phyloP scores from a whole-genome alignment of 192 early-diverging fungal genomes.

The Coemansia sp. region DNA sequence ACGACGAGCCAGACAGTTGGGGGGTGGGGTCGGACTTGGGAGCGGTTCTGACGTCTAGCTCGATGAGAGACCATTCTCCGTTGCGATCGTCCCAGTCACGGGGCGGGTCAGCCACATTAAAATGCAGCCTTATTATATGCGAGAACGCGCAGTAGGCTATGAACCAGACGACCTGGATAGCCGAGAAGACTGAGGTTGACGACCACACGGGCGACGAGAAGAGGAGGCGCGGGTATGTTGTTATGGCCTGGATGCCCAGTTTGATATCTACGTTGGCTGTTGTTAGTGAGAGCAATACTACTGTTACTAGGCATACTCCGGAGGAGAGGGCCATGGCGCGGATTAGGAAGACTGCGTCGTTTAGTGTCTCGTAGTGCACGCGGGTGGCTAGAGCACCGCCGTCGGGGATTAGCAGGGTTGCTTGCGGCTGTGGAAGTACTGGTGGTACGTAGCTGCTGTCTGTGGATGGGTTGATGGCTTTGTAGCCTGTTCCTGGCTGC shows the following conservation, averaged over 20 bases:
- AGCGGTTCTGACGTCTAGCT: constrained; percentile 36
- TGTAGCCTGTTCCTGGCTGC: neutral
- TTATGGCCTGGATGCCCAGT: constrained; percentile 35
- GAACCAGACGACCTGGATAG: constrained; percentile 51
- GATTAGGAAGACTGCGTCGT: constrained; percentile 50
- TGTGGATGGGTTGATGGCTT: neutral
- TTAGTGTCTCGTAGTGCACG: constrained; percentile 51
- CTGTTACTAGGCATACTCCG: constrained; percentile 28
- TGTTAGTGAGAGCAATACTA: constrained; percentile 40
- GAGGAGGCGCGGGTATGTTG: constrained; percentile 47
- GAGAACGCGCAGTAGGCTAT: constrained; percentile 49
- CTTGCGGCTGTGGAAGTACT: constrained; percentile 24
- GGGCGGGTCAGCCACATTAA: constrained; percentile 50
- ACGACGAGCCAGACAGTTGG: neutral
- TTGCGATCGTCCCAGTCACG: constrained; percentile 53
- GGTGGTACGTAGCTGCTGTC: neutral
- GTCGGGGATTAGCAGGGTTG: constrained; percentile 47
- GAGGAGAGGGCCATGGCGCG: constrained; percentile 32
- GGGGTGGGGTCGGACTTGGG: constrained; percentile 16
- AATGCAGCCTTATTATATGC: constrained; percentile 41
- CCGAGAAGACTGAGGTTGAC: constrained; percentile 47
- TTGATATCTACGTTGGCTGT: constrained; percentile 45
- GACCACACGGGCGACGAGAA: constrained; percentile 50
- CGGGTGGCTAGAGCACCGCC: constrained; percentile 46
- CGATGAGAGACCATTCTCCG: constrained; percentile 48